Base-by-base conservation (phyloP, 1,284 basidiomycete species). In the Heterobasidion occidentale region DNA sequence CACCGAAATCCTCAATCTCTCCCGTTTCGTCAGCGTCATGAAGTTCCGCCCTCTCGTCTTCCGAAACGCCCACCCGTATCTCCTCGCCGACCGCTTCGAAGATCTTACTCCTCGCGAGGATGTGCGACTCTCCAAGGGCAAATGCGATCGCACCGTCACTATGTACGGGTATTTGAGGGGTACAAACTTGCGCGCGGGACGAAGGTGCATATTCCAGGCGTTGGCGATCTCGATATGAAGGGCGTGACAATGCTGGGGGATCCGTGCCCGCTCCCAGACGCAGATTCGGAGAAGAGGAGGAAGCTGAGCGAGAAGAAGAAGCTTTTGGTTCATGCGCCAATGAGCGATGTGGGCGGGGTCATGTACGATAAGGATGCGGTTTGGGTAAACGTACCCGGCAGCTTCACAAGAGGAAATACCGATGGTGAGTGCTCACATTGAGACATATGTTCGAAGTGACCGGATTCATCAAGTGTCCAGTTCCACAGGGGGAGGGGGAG, bases 341-440 rank as follows among this genome's bases (percentile, higher is more conserved):
- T 99, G 96, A 96, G 92, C 68, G 96, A 98, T 66, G 90, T 98
- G 2, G 96, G 96, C 19, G 97, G 96, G 8, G 86, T 99, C 59
- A 87, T 93, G 74, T 98, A 97, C 67, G 97, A 99, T 76, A 98
- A 98, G 71, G 97, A 99, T 66, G 94, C 95, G 0, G 95, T 99
- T 2, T 99, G 93, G 77, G 90, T 99, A 64, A 98, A 98, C 67
- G 95, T 98, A 3, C 92, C 93, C 3, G 97, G 97, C 1, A 94
- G 81, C 66, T 99, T 99, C 66, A 88, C 92, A 5, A 79, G 88
- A 52, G 84, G 82, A 11, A 81, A 81, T 58, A 70, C 70, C 11
- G 81, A 84, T 59, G 76, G 86, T 86, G 63, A 54, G 79, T 63
- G 36, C 20, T 44, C 50, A 49, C 19, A 48, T 14, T 49, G 55